These are phyloP conservation scores for Mycena citricolor DNA, from an alignment of 1,284 basidiomycete species.

Conservation along the genomic window DNA sequence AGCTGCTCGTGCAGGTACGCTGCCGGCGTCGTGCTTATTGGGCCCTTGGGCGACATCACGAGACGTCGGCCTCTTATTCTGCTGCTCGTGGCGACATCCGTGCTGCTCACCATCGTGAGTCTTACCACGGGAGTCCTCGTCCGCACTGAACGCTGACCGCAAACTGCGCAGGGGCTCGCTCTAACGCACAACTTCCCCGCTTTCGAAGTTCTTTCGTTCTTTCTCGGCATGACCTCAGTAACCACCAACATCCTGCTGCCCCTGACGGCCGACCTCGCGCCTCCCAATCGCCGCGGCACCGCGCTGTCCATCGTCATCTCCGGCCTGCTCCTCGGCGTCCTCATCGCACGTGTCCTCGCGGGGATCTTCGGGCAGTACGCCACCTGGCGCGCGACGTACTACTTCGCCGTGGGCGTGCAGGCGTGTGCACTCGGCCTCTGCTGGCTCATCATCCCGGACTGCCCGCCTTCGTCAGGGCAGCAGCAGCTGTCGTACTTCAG, in stretches of 20 bases:
- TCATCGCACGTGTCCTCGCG: conserved; percentile 64
- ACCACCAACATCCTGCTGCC: conserved; percentile 60
- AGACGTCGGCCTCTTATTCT: conserved; percentile 57
- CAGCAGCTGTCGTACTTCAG: conserved; percentile 54
- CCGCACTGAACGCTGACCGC: too few relatives aligned
- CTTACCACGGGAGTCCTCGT: too few relatives aligned
- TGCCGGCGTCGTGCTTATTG: conserved; percentile 57
- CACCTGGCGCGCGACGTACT: conserved; percentile 65
- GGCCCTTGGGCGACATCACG: conserved; percentile 65
- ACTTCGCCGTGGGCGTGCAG: conserved; percentile 61
- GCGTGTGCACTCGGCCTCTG: conserved; percentile 47
- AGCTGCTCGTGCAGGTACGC: conserved; percentile 45
- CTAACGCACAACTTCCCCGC: conserved; percentile 46
- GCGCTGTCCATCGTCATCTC: conserved; percentile 67
- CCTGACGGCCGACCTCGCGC: conserved; percentile 65
- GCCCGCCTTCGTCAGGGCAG: conserved; percentile 55
- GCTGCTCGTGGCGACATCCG: conserved; percentile 44
- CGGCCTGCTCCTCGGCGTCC: conserved; percentile 69
- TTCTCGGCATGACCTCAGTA: conserved; percentile 57
- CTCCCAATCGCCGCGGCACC: conserved; percentile 58
- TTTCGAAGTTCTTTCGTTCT: conserved; percentile 58
- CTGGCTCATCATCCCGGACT: conserved; percentile 66
- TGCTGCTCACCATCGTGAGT: conserved; percentile 44
- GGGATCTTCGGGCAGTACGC: conserved; percentile 64
- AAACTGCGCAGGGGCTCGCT: conserved; percentile 41